A percentile compares a stretch with the other conserved stretches of the same genome.
Evolutionary conservation across 2,329 filamentous ascomycete genomes (phyloP).

Genomic region (Ceratocystis huliohia): DNA sequence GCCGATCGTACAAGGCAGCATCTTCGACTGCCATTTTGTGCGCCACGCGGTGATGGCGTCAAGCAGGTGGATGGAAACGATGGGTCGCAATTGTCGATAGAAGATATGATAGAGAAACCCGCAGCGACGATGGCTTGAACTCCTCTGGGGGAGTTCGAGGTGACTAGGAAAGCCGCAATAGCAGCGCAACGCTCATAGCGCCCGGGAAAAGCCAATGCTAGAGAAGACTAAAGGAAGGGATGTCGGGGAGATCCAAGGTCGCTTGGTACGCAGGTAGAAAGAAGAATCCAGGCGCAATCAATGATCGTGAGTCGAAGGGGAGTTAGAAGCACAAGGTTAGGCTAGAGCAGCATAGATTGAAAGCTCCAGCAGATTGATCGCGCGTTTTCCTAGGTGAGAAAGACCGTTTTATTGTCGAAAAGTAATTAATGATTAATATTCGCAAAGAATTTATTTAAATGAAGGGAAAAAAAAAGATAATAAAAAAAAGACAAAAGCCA

Average conservation of each 20-base stretch:
- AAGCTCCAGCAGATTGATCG: not conserved
- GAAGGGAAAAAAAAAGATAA: not conserved
- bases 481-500: not conserved
- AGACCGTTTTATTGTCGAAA: not conserved
- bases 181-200: conserved; percentile 19
- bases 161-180: conserved; percentile 15
- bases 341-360: not conserved
- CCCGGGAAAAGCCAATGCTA: conserved; percentile 1
- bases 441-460: not conserved
- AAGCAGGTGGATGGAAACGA: not conserved
- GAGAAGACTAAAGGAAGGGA: not conserved
- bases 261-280: not conserved
- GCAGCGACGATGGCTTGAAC: conserved; percentile 5
- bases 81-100: not conserved
- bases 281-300: not conserved
- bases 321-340: not conserved
- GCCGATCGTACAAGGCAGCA: conserved; percentile 1
- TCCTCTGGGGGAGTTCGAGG: conserved; percentile 5
- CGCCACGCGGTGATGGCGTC: not conserved
- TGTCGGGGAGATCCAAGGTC: not conserved
- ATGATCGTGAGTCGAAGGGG: not conserved
- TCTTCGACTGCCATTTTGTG: conserved; percentile 9
- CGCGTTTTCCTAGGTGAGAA: not conserved
- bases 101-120: not conserved
- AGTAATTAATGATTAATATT: conserved; percentile 8